Evolutionary conservation across 1,284 basidiomycete species (phyloP).

Genomic region (Boletus hoseneyae): DNA sequence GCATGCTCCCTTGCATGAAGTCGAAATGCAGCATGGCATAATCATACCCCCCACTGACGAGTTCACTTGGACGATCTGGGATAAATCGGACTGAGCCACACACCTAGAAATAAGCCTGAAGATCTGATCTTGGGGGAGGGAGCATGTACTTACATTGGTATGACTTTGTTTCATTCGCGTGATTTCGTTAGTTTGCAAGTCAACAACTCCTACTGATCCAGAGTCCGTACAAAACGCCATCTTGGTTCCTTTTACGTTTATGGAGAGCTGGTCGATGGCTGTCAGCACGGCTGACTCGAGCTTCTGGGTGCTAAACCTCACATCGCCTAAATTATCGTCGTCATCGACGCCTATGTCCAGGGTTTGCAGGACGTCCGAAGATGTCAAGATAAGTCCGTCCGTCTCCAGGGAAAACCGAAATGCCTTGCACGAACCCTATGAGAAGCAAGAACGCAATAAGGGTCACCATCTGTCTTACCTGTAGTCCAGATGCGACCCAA

Average conservation of each 20-base stretch:
- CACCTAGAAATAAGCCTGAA: slow-evolving; percentile 44
- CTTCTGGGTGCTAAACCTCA: slow-evolving; percentile 30
- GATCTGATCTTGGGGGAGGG: background rate
- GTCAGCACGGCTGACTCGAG: slow-evolving; percentile 26
- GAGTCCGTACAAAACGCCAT: slow-evolving; percentile 69
- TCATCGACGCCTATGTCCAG: slow-evolving; percentile 49
- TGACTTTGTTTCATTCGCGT: slow-evolving; percentile 61
- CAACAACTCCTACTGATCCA: slow-evolving; percentile 62
- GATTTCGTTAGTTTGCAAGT: slow-evolving; percentile 46
- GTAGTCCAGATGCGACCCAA: slow-evolving; percentile 61
- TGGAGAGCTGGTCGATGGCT: slow-evolving; percentile 50
- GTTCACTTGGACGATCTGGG: slow-evolving; percentile 61
- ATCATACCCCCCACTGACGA: slow-evolving; percentile 77
- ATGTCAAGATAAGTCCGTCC: slow-evolving; percentile 45
- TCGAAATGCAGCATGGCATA: slow-evolving; percentile 66
- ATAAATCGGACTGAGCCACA: slow-evolving; percentile 67
- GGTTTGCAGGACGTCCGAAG: slow-evolving; percentile 43
- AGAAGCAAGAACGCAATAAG: background rate
- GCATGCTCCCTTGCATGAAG: slow-evolving; percentile 48
- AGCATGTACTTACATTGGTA: slow-evolving; percentile 47
- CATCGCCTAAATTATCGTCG: slow-evolving; percentile 68
- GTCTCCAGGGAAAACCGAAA: slow-evolving; percentile 42
- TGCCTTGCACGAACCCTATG: slow-evolving; percentile 32
- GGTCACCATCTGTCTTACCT: slow-evolving; percentile 39
- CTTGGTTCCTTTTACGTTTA: slow-evolving; percentile 52